These are phyloP conservation scores for Tolypocladium sp. DNA, from an alignment of 2,329 filamentous ascomycete species.

Conservation along the genomic window DNA sequence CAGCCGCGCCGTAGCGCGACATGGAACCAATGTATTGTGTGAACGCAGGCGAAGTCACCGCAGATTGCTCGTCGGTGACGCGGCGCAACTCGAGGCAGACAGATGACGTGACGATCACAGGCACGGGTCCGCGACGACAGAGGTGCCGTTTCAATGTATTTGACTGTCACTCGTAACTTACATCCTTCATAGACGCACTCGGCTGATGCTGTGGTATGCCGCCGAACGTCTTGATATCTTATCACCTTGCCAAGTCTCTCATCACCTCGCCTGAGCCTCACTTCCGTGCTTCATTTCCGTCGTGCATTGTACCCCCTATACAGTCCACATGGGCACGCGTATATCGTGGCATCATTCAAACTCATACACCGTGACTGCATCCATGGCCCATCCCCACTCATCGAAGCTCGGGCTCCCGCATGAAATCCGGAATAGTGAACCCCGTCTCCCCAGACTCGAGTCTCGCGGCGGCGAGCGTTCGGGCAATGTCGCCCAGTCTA, in stretches of 20 bases:
- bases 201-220: not conserved
- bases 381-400: slow-evolving; percentile 8
- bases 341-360: not conserved
- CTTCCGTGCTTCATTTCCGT: not conserved
- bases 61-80: not conserved
- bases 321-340: not conserved
- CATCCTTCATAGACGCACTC: not conserved
- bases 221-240: not conserved
- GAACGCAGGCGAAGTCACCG: not conserved
- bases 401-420: slow-evolving; percentile 32
- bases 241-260: not conserved
- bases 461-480: slow-evolving; percentile 15
- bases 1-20: not conserved
- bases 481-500: slow-evolving; percentile 18
- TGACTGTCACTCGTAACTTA: not conserved
- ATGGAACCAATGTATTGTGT: too few species aligned
- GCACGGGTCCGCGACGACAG: not conserved
- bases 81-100: not conserved
- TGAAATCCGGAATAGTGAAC: slow-evolving; percentile 29
- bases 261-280: not conserved
- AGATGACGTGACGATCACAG: not conserved
- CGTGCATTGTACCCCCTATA: not conserved
- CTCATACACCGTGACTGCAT: not conserved
- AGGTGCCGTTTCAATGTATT: not conserved
- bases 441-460: slow-evolving; percentile 24